Evolutionary conservation across 352 stramenopile genomes (phyloP), one percentile per base, ranked within the genome.

Genomic region (Phytophthora meadii): DNA sequence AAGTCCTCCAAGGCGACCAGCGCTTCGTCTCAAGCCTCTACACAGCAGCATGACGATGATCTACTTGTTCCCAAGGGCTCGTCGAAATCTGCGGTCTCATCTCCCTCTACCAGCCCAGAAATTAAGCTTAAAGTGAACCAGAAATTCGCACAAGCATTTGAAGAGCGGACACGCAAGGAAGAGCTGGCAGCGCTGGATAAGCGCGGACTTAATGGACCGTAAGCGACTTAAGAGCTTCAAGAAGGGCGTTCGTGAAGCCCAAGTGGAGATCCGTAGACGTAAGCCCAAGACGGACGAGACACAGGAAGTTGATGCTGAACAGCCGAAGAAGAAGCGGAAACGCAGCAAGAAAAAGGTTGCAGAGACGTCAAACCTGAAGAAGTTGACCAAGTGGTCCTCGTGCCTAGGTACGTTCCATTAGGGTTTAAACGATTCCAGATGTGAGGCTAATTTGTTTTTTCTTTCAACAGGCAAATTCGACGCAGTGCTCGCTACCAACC

Each of bases 131-230:
- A 77, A 34, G 83, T 96, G 52, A 96, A 96, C 61, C 59, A 79
- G 34, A 88, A 88, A 62, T 96, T 90, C 53, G 88, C 88, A 14
- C 81, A 82, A 59, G 65, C 74, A 36, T 94, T 89, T 56, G 71
- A 88, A 50, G 72, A 91, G 62, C 74, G 76, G 34, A 95, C 94
- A 74, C 84, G 84, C 62, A 86, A 93, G 66, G 84, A 95, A 54
- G 88, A 95, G 68, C 82, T 95, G 15, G 78, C 70, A 12, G 62
- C 70, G 2, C 67, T 94, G 44, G 72, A 79, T 22, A 74, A 79
- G 51, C 78, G 81, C 22, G 66, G 70, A 2, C 36, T 77, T 3
- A 41, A 65, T 97, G 19, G 83, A 92, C 48, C 72, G 77, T 41
- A 88, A 89, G 61, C 68, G 70, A 17, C 89, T 97, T 37, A 90